Evolutionary conservation across 495 filamentous ascomycete species (phyloP), one percentile per base, ranked within the genome.

Genomic region (Tuber melanosporum): DNA sequence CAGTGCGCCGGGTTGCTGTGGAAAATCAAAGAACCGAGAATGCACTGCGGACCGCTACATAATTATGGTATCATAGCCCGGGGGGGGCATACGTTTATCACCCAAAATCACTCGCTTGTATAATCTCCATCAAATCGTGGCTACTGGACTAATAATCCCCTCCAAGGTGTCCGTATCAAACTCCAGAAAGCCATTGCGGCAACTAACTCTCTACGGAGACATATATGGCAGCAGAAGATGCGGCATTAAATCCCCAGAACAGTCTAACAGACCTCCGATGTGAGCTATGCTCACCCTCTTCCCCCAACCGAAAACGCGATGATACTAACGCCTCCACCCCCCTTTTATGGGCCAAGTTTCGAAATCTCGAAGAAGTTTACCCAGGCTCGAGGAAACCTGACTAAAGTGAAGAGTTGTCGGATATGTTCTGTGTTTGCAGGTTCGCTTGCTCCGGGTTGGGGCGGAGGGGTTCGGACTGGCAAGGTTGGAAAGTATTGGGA

Each of bases 121-220:
- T 32, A 32, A 32, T 32, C 32, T 1, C 32, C 32, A 32, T 32
- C 32, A 32, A 32, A 32, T 32, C 1, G 0, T 32, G 32, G 32
- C 32, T 32, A 32, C 32, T 32, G 32, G 32, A 32, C 32, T 32
- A 32, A 32, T 1, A 32, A 32, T 32, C 32, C 91, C 3, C 88
- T 98, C 3, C 88, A 98, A 32, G 94, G 95, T 84, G 88, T n/a
- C n/a, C n/a, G 95, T 10, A 97, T 99, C 81, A 91, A 93, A 75
- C 85, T 99, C 12, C 95, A 99, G 81, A 97, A 98, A 84, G 92
- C 92, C 7, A 85, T 99, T 22, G 88, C 93, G 22, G 91, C 92
- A 3, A 88, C 91, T 26, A 97, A 98, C 81, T 91, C 94, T 9
- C 88, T 97, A 72, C 83, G 41, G 77, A 76, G 22, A 70, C 85